Evolutionary conservation across 495 filamentous ascomycete genomes (phyloP).

Genomic region (Collariella sp.): DNA sequence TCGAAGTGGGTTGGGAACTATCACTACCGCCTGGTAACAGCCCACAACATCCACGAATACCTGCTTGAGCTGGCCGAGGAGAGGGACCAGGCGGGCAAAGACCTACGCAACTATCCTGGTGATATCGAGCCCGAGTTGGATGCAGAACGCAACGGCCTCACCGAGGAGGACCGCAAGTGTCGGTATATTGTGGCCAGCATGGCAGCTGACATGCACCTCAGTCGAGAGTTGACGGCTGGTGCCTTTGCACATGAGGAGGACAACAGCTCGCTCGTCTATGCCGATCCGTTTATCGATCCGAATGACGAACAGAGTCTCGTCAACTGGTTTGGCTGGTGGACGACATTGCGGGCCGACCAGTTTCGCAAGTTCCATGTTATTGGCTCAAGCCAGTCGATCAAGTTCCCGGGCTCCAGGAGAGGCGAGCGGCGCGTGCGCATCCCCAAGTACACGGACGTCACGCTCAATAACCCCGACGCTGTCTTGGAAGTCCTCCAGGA

Average conservation of each 20-base stretch:
- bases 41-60: conserved; percentile 37
- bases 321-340: conserved; percentile 48
- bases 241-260: conserved; percentile 23
- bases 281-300: conserved; percentile 36
- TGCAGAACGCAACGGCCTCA: conserved; percentile 20
- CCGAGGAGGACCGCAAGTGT: conserved; percentile 16
- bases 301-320: conserved; percentile 47
- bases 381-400: conserved; percentile 29
- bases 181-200: conserved; percentile 19
- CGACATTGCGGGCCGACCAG: conserved; percentile 35
- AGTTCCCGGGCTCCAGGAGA: conserved; percentile 8
- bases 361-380: conserved; percentile 42
- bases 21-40: conserved; percentile 26
- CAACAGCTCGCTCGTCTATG: conserved; percentile 35
- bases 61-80: conserved; percentile 32
- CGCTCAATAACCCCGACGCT: conserved; percentile 34
- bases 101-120: conserved; percentile 7
- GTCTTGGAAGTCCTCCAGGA: conserved; percentile 20
- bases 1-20: conserved; percentile 19
- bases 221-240: conserved; percentile 1
- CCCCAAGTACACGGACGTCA: conserved; percentile 31
- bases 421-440: conserved; percentile 31
- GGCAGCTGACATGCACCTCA: conserved; percentile 21
- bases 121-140: conserved; percentile 13
- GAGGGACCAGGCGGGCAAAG: conserved; percentile 28